phyloP scores from a whole-genome alignment of 2,329 filamentous ascomycete genomes.

The Fusarium keratoplasticum region DNA sequence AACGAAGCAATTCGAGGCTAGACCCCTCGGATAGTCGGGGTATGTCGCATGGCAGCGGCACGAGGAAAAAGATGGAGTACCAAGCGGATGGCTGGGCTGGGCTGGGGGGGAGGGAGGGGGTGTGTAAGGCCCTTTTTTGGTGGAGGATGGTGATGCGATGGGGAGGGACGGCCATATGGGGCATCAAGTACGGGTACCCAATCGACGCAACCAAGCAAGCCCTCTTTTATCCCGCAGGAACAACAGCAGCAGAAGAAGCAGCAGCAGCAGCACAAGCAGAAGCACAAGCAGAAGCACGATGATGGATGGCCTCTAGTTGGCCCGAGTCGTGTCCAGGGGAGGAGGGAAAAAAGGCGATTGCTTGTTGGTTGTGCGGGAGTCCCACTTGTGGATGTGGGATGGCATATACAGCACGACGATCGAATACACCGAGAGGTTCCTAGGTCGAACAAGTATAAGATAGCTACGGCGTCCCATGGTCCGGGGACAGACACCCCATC shows the following conservation, averaged over 20 bases:
- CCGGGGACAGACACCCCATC: slow-evolving; percentile 27
- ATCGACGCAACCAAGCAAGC: slow-evolving; percentile 50
- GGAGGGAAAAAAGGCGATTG: slow-evolving; percentile 36
- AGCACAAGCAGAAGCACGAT: slow-evolving; percentile 39
- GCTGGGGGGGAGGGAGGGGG: slow-evolving; percentile 22
- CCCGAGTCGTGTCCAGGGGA: slow-evolving; percentile 27
- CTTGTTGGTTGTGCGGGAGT: slow-evolving; percentile 47
- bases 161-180: slow-evolving; percentile 46
- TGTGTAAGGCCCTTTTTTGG: slow-evolving; percentile 13
- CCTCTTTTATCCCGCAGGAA: slow-evolving; percentile 52
- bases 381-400: slow-evolving; percentile 46
- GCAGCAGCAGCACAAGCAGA: slow-evolving; percentile 21
- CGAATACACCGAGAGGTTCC: slow-evolving; percentile 17
- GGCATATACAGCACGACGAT: slow-evolving; percentile 42
- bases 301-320: slow-evolving; percentile 34
- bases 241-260: slow-evolving; percentile 26
- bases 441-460: slow-evolving; percentile 53
- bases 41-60: slow-evolving; percentile 38
- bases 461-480: slow-evolving; percentile 48
- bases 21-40: slow-evolving; percentile 32
- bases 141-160: slow-evolving; percentile 44
- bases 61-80: slow-evolving; percentile 15
- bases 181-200: slow-evolving; percentile 55
- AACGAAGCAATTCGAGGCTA: slow-evolving; percentile 33
- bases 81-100: neutral